These are phyloP conservation scores for Alternaria sp. DNA, from an alignment of 2,329 filamentous ascomycete species.

Conservation along the genomic window DNA sequence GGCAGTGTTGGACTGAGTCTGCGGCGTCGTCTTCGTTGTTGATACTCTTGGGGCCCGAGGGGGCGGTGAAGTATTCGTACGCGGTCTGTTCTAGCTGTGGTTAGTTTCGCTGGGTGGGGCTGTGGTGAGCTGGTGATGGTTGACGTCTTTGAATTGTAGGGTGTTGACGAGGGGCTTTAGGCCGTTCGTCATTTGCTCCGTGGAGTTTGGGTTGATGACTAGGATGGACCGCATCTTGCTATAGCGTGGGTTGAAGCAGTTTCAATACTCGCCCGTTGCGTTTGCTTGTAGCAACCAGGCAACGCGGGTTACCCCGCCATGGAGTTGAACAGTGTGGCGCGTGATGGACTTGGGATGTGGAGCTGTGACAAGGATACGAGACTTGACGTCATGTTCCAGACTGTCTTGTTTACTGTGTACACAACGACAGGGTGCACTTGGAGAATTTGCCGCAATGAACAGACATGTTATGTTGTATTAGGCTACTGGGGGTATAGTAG, in stretches of 20 bases:
- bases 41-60: slow-evolving; percentile 75
- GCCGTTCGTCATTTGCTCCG: slow-evolving; percentile 72
- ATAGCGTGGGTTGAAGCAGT: slow-evolving; percentile 29
- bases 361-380: slow-evolving; percentile 21
- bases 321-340: slow-evolving; percentile 19
- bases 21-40: slow-evolving; percentile 75
- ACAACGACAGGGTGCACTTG: neutral
- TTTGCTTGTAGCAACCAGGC: slow-evolving; percentile 3
- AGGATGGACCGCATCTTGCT: slow-evolving; percentile 63
- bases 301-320: slow-evolving; percentile 26
- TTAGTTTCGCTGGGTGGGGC: slow-evolving; percentile 54
- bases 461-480: slow-evolving; percentile 22
- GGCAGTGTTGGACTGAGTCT: slow-evolving; percentile 69
- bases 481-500: slow-evolving; percentile 17
- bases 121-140: slow-evolving; percentile 39
- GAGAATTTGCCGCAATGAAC: neutral
- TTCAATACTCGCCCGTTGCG: slow-evolving; percentile 41
- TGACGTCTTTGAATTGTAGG: slow-evolving; percentile 56
- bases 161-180: slow-evolving; percentile 62
- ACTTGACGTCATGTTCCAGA: slow-evolving; percentile 22
- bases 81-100: slow-evolving; percentile 51
- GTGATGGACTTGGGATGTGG: slow-evolving; percentile 21
- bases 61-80: slow-evolving; percentile 72
- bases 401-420: neutral
- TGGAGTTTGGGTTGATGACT: slow-evolving; percentile 83